Conservation (phyloP, 768 basidiomycete species). For the Russula emetica region DNA sequence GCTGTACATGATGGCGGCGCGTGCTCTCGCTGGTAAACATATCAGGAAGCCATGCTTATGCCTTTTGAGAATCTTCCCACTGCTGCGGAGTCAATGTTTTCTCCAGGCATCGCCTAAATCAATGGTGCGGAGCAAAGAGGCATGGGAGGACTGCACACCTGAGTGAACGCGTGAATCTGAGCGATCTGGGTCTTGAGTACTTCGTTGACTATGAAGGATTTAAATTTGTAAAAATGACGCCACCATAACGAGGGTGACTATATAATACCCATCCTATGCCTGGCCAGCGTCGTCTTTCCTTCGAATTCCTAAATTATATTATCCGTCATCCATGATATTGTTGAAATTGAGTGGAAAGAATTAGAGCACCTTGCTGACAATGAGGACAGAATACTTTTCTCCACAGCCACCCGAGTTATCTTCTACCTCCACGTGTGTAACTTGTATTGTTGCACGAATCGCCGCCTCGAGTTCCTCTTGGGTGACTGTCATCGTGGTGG, state of each 20-base stretch:
- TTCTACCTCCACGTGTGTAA: slow-evolving; percentile 65
- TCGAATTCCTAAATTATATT: slow-evolving; percentile 54
- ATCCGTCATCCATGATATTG: not conserved
- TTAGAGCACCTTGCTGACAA: slow-evolving; percentile 67
- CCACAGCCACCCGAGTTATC: slow-evolving; percentile 81
- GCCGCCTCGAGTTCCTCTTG: slow-evolving; percentile 52
- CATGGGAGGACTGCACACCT: slow-evolving; percentile 44
- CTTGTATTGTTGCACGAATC: slow-evolving; percentile 58
- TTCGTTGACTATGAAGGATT: slow-evolving; percentile 58
- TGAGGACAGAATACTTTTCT: slow-evolving; percentile 65
- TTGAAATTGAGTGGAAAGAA: not conserved
- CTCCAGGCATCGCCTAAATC: slow-evolving; percentile 35
- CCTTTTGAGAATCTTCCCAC: slow-evolving; percentile 49
- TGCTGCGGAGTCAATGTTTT: slow-evolving; percentile 72
- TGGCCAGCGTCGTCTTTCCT: slow-evolving; percentile 73
- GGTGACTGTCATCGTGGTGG: slow-evolving; percentile 55
- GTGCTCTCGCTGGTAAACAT: not conserved
- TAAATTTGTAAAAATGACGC: not conserved
- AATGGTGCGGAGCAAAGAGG: not conserved
- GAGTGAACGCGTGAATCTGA: slow-evolving; percentile 84
- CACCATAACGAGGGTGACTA: not conserved
- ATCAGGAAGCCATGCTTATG: not conserved
- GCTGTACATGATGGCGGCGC: not conserved
- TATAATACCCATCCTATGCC: slow-evolving; percentile 60
- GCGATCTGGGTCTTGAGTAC: slow-evolving; percentile 68